Evolutionary conservation across 495 filamentous ascomycete species (phyloP), one percentile per base, ranked within the genome.

Genomic region (Lasiosphaeris hirsuta): DNA sequence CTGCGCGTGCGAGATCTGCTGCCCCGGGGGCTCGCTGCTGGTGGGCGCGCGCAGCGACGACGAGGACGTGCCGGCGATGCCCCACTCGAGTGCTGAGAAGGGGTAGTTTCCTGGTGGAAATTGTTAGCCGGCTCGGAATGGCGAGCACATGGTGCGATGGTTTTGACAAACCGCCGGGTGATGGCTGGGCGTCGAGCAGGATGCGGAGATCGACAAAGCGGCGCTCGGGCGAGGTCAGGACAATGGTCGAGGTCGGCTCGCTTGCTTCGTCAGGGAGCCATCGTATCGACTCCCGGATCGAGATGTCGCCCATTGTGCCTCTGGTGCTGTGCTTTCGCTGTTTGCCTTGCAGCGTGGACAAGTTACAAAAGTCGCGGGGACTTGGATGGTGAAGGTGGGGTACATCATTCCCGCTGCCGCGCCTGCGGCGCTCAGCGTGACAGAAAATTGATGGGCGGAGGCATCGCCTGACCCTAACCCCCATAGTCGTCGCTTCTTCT

Each of bases 201-300:
- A 80, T 62, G 34, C 83, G 74, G 18, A 82, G 61, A 57, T 85
- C 83, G 52, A 84, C 76, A 58, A 78, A 84, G 9, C 67, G 67
- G 14, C 66, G 61, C 23, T 61, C 54, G 14, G 75, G 75, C 10
- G 81, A 80, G 7, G 79, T 83, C 13, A 85, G 59, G 11, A 79
- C 77, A 0, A 76, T 60, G 0, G 75, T 77, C 14, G 71, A 72
- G 0, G 75, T 78, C 4, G 73, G 75, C 55, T 79, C 76, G 45
- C 65, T 69, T 0, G 75, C 49, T 3, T 47, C 43, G 6, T 63
- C 64, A 17, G 77, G 73, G 6, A 76, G 63, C 77, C 76, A 79
- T 36, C 72, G 70, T 53, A 79, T 72, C 36, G 58, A 70, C 15
- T 72, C 56, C 7, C 76, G 68, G 43, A 69, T 57, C 0, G 76